Base-by-base conservation (phyloP, 2,329 filamentous ascomycete genomes). In the Penicillium aurantiogriseum region DNA sequence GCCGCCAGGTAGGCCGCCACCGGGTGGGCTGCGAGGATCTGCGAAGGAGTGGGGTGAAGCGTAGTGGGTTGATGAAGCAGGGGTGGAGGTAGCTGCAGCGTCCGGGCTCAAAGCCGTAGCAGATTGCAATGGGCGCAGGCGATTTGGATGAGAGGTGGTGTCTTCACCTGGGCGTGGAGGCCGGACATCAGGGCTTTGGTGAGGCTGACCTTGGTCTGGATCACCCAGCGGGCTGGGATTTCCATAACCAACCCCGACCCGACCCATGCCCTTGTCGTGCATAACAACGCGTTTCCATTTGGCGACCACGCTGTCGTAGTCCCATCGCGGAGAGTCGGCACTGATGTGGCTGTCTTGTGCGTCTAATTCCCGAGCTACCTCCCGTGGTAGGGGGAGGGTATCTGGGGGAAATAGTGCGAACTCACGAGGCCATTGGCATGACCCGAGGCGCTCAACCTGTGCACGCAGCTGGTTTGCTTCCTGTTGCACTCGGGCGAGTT, bases 281-380 rank as follows among this genome's bases (percentile, higher is more conserved):
- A 77, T 75, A 11, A 80, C 74, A 29, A 79, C 77, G 1, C 76
- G 71, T 58, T 75, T 79, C 79, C 79, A 81, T 58, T 80, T 81
- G 4, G 75, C 69, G 13, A 81, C 71, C 5, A 81, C 67, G 35
- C 67, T 76, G 46, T 81, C 79, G 54, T 78, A 81, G 60, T 80
- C 78, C 79, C 78, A 81, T 42, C 76, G 70, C 0, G 70, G 56
- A 8, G 74, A 73, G 33, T 71, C 65, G 2, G 72, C 64, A 33
- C 68, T 70, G 40, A 73, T 70, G 21, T 71, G 64, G 59, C 74
- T 74, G 19, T 74, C 70, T 25, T 71, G 66, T 8, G 68, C 56
- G 57, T 73, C 71, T 19, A 78, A 59, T 57, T 78, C 75, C 38
- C 74, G 66, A 8, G 73, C 69, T 17, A 76, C 70, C 19, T 75